Percentiles rank a stretch among this genome's conserved stretches.
phyloP scores from a whole-genome alignment of 78 protist species.

The Monocercomonoides exilis region DNA sequence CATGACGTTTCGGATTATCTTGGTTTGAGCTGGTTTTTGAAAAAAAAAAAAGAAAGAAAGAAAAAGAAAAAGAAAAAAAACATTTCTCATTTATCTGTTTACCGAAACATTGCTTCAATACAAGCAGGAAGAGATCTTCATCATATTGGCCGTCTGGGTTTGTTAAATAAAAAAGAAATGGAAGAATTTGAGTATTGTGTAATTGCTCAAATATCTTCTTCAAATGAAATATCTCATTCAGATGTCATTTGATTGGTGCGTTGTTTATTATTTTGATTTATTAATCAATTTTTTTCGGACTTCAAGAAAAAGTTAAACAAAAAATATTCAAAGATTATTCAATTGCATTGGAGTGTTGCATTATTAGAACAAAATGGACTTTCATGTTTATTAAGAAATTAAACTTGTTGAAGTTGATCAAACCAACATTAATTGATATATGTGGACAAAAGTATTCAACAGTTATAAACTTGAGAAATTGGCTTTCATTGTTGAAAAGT shows the following conservation, averaged over 20 bases:
- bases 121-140: too few relatives aligned
- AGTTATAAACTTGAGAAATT: background rate
- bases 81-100: background rate
- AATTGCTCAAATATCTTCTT: too few relatives aligned
- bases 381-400: background rate
- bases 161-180: slow-evolving; percentile 10
- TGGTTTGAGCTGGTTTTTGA: slow-evolving; percentile 10
- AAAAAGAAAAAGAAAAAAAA: slow-evolving; percentile 2
- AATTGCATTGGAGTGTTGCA: too few relatives aligned
- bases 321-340: too few relatives aligned
- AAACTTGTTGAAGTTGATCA: background rate
- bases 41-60: too few relatives aligned
- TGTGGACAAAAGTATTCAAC: background rate
- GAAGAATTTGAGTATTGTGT: background rate
- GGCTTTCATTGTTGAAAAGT: too few relatives aligned
- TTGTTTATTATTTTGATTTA: background rate
- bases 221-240: slow-evolving; percentile 4
- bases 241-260: background rate
- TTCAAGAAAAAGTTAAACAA: background rate
- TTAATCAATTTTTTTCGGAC: background rate
- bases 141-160: too few relatives aligned
- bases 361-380: slow-evolving; percentile 3
- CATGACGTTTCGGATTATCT: background rate
- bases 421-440: background rate
- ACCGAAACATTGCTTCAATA: background rate